Base-by-base conservation (phyloP, 768 basidiomycete species). In the Hygrophoropsis aurantiaca region DNA sequence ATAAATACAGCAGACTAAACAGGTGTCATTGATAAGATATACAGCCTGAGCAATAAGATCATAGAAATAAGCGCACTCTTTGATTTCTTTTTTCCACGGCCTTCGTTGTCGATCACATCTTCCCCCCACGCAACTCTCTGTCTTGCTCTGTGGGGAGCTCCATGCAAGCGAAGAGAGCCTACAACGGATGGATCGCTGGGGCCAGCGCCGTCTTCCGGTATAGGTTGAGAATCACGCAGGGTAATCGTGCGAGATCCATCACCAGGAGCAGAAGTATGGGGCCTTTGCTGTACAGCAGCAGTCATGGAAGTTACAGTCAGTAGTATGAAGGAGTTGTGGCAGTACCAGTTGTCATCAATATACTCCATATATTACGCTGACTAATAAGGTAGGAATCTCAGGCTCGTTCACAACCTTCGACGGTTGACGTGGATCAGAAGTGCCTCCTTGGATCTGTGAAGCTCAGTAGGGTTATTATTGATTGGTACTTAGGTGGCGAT, bases 1-100 rank as follows among this genome's bases (percentile, higher is more conserved):
- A 60, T 94, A 95, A 59, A 97, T 95, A 65, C 94, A 97, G 64
- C 94, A 97, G 41, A 97, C 94, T 97, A 53, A n/a, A 26, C 8
- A 20, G 25, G 24, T 34, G 39, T 25, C 26, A 15, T 15, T 27
- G 26, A 43, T 42, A 13, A 11, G 38, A 9, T 34, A 50, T 25
- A 26, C 24, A 21, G n/a, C 11, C 32, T 45, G 21, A 33, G 19
- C 27, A 43, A 18, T 26, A 8, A 19, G 20, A 15, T 15, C 24
- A 33, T 9, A 30, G 21, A 44, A 15, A 35, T 4, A 13, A 4
- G 79, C 87, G 52, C 55, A 95, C 94, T 93, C 71, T 97, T 97
- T 23, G 91, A 92, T 53, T 87, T 90, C 69, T 97, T 95, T 75
- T 79, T 84, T 6, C 90, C 91, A 49, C 84, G 78, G 0, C 85